These are phyloP conservation scores for Chloropicon primus DNA, from an alignment of 139 green algal genomes.

Conservation along the genomic window DNA sequence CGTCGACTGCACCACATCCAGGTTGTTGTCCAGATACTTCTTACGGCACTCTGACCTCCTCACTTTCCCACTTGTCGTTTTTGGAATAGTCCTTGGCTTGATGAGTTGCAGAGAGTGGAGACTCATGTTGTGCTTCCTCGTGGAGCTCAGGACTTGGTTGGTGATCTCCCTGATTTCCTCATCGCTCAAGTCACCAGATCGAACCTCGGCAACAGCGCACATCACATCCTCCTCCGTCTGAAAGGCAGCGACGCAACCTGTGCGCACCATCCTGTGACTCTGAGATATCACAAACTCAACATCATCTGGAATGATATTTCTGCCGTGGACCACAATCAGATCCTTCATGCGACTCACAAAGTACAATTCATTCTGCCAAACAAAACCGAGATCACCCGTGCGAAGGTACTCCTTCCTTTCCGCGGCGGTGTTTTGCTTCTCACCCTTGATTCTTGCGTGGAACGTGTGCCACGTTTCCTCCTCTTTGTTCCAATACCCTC, in stretches of 20 bases:
- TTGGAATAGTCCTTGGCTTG: conserved; percentile 2
- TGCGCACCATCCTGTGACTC: conserved; percentile 1
- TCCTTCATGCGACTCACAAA: conserved; percentile 19
- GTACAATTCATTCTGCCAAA: conserved; percentile 13
- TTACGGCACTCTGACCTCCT: background rate
- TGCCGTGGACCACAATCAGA: conserved; percentile 17
- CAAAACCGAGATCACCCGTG: conserved; percentile 20
- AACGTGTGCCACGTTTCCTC: background rate
- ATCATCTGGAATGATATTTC: conserved; percentile 20
- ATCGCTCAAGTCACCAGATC: background rate
- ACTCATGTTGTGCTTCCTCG: background rate
- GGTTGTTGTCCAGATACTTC: background rate
- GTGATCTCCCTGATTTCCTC: background rate
- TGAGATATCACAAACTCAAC: conserved; percentile 14
- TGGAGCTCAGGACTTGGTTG: conserved; percentile 1
- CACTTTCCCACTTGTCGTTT: conserved; percentile 21
- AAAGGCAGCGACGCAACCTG: conserved; percentile 13
- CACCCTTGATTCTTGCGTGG: background rate
- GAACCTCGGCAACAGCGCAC: background rate
- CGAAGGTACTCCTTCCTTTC: conserved; percentile 9
- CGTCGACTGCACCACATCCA: conserved; percentile 38
- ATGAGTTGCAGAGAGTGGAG: background rate
- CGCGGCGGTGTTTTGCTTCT: background rate
- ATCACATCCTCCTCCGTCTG: conserved; percentile 1
- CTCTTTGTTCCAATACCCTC: conserved; percentile 15